Percentiles rank a stretch among this genome's conserved stretches.
These are phyloP conservation scores for Paraleonurus japonicus DNA, from an alignment of 257 asterid genomes.

Conservation along the genomic window DNA sequence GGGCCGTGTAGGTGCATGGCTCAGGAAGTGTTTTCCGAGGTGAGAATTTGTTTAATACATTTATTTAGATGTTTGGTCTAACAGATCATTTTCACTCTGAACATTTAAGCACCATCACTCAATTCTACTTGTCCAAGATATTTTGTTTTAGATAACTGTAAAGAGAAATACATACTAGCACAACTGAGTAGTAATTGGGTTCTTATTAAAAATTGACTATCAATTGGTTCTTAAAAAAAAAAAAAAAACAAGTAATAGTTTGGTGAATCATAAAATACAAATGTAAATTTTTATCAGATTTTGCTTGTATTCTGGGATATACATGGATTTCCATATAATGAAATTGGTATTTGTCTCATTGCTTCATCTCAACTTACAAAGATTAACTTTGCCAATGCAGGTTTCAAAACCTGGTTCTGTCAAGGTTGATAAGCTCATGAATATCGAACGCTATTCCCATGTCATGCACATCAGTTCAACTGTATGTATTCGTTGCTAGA, in stretches of 20 bases:
- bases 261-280: not conserved
- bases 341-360: conserved; percentile 14
- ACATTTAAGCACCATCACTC: not conserved
- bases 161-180: not conserved
- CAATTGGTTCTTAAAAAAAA: not conserved
- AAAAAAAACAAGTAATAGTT: not conserved
- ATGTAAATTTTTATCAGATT: not conserved
- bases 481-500: conserved; percentile 43
- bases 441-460: conserved; percentile 95
- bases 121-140: not conserved
- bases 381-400: conserved; percentile 42
- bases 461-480: conserved; percentile 99
- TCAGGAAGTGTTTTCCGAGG: not conserved
- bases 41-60: not conserved
- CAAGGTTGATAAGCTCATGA: conserved; percentile 92
- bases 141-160: not conserved
- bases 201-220: not conserved
- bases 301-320: not conserved
- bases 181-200: not conserved
- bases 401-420: conserved; percentile 93
- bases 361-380: not conserved
- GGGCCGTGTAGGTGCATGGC: not conserved
- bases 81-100: not conserved
- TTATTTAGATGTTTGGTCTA: not conserved
- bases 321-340: not conserved